A percentile compares a stretch with the other conserved stretches of the same genome.
Evolutionary conservation across 148 eudicot species (phyloP).

Genomic region (Tetragonia tetragonoides): DNA sequence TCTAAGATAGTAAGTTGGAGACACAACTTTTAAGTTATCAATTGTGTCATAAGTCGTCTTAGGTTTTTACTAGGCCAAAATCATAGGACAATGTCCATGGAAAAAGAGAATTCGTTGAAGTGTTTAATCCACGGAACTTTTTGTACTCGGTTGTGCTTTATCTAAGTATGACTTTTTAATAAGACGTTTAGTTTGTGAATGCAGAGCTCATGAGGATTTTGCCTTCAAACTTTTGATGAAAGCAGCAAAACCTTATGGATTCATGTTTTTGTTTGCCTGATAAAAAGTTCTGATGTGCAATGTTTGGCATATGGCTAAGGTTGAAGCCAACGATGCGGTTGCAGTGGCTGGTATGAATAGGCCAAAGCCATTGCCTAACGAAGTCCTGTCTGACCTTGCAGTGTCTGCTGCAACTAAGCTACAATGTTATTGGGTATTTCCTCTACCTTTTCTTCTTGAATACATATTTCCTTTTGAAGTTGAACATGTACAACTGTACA

Average conservation of each 20-base stretch:
- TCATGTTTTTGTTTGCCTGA: background rate
- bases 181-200: background rate
- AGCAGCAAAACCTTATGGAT: background rate
- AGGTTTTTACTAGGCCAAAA: too few species aligned
- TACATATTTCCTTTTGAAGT: background rate
- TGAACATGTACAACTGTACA: background rate
- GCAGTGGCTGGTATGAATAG: conserved; percentile 90
- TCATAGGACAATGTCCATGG: too few species aligned
- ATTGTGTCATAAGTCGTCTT: too few species aligned
- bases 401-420: conserved; percentile 89
- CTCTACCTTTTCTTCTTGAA: background rate
- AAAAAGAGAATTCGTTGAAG: background rate
- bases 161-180: background rate
- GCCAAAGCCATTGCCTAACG: conserved; percentile 88
- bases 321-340: conserved; percentile 91
- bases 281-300: conserved; percentile 9
- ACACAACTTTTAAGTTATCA: too few species aligned
- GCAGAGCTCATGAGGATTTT: conserved; percentile 3
- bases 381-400: conserved; percentile 80
- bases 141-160: background rate
- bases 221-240: background rate
- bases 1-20: too few species aligned
- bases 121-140: background rate
- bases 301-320: conserved; percentile 40
- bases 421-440: conserved; percentile 77